Conservation (phyloP, 2,329 filamentous ascomycete genomes). For the Fusarium nurragi region DNA sequence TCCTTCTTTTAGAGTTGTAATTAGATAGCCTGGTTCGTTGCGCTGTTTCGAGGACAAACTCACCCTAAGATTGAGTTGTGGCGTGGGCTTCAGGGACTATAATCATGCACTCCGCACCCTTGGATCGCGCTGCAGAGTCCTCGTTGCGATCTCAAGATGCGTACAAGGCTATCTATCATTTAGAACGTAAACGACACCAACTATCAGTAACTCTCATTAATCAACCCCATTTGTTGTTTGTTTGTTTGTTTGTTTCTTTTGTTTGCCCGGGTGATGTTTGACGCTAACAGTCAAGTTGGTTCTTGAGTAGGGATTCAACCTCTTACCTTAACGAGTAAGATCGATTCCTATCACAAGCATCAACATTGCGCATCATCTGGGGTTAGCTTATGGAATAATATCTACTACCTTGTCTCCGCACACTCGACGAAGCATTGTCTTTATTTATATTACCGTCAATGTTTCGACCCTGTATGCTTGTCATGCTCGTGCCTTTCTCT, state of each 20-base stretch:
- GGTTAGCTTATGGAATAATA: not conserved
- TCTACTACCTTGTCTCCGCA: not conserved
- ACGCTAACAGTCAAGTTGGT: slow-evolving; percentile 7
- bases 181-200: not conserved
- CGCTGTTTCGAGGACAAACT: not conserved
- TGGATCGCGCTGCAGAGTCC: not conserved
- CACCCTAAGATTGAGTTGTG: slow-evolving; percentile 1
- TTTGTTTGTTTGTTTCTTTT: slow-evolving; percentile 26
- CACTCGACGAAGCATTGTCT: not conserved
- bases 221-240: slow-evolving; percentile 3
- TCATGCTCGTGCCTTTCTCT: not conserved
- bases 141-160: not conserved
- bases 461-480: not conserved
- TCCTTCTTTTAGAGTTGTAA: not conserved
- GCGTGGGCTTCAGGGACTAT: not conserved
- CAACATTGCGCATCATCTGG: not conserved
- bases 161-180: not conserved
- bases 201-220: not conserved
- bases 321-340: slow-evolving; percentile 6
- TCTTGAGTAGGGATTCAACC: slow-evolving; percentile 8
- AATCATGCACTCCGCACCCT: not conserved
- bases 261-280: slow-evolving; percentile 15
- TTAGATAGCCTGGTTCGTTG: not conserved
- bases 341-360: slow-evolving; percentile 9
- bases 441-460: not conserved